Base-by-base conservation (phyloP, 331 rosid genomes). In the Quercus phellos region DNA sequence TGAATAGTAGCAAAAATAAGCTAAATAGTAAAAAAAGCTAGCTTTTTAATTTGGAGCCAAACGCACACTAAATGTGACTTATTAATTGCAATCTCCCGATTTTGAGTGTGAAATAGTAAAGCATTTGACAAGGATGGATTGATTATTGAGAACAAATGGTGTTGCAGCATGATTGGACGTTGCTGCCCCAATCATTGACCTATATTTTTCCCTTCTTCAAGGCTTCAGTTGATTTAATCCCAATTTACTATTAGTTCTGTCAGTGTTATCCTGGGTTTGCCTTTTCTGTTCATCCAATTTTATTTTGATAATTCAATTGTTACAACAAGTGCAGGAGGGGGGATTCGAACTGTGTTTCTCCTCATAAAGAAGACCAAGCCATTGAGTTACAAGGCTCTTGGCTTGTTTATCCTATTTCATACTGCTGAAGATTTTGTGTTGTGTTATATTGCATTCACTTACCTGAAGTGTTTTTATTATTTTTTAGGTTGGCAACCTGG, bases 401-500 rank as follows among this genome's bases (percentile, higher is more conserved):
- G 46, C 3, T 38, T 38, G 46, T 38, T 38, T 38, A 38, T 38
- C 46, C 46, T 7, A 30, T 13, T 18, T 12, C 30, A 71, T 18
- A 7, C 74, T 64, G 30, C 64, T 76, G 34, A 24, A 26, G 1
- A 18, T 74, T 63, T 63, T 10, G 32, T 51, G 16, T 43, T 43
- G 61, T 55, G 30, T 69, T 30, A 26, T 61, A 30, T 70, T 61
- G 34, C 68, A 21, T 68, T 59, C 30, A 24, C 64, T 43, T 63
- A 17, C 46, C 51, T 61, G 5, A 64, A 12, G n/a, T 73, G 51
- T 76, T 70, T 75, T n/a, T 73, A 83, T 76, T 55, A 76, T 80
- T 53, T 74, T 76, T 72, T 77, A 82, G 99, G 96, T 72, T 95
- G 99, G 99, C 98, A 95, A 83, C 88, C 83, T 72, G 96, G 99